Evolutionary conservation across 768 basidiomycete genomes (phyloP), one percentile per base, ranked within the genome.

Genomic region (Lactifluus pinguis): DNA sequence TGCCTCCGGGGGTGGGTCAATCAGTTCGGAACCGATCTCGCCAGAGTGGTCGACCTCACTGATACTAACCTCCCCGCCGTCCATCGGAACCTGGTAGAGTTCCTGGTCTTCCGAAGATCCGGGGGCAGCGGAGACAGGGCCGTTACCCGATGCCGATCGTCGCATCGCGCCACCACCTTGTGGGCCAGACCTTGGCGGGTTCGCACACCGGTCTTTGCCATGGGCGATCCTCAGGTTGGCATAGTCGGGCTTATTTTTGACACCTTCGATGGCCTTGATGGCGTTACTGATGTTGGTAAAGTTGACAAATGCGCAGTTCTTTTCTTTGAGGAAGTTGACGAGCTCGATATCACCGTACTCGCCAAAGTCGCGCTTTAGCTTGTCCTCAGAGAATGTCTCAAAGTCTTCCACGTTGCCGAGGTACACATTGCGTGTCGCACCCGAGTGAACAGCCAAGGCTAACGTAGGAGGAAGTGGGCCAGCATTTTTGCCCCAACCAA

Each of bases 401-500:
- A 94, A 97, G 77, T 99, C 95, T 68, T 95, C 92, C 48, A 99
- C 86, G 68, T 89, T 91, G 7, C 95, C 95, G 52, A 98, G 84
- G 73, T 98, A 99, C 53, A 99, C 95, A 70, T 98, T 99, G 60
- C 97, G 81, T 14, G 93, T 97, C 1, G 95, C 93, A 19, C 97
- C 97, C 0, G 85, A 81, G 71, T 95, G 91, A 2, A 99, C 90
- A 0, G 92, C 90, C 63, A 95, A 79, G 32, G 92, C 88, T 42
- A 97, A 79, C 2, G 85, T 82, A 15, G 94, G 88, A 17, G 86
- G 82, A 15, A 95, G 78, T 17, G 93, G 87, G 6, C 93, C 94
- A 15, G 92, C 86, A 69, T 90, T 90, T 81, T 95, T 98, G 60
- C 95, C 95, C 97, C 95, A 99, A 50, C 95, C 95, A 67, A 98